Evolutionary conservation across 805 yeast genomes (phyloP).

Genomic region (Ogataea pignaliae): DNA sequence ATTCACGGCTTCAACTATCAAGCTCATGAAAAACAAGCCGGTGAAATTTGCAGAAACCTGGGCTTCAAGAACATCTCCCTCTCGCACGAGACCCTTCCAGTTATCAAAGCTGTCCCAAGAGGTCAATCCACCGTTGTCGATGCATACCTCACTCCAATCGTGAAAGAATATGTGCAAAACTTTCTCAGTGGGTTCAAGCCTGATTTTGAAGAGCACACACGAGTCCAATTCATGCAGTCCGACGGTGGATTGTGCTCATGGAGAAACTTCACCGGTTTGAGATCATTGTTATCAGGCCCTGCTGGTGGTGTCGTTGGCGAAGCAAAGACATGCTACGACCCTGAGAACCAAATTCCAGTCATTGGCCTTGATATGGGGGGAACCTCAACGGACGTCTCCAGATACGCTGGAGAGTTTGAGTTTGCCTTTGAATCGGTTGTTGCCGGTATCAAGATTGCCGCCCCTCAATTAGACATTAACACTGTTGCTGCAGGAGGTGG

Average conservation of each 20-base stretch:
- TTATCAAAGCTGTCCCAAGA: conserved; percentile 35
- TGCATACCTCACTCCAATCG: conserved; percentile 41
- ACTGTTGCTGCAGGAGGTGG: conserved; percentile 45
- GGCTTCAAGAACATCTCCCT: conserved; percentile 47
- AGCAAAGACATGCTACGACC: conserved; percentile 48
- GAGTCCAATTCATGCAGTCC: conserved; percentile 53
- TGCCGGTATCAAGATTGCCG: conserved; percentile 32
- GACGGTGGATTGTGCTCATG: conserved; percentile 55
- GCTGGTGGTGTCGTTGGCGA: conserved; percentile 62
- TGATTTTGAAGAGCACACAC: conserved; percentile 29
- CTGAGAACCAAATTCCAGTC: conserved; percentile 18
- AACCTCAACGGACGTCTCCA: conserved; percentile 34
- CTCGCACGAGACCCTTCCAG: conserved; percentile 34
- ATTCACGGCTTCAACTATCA: conserved; percentile 34
- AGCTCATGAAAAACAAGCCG: conserved; percentile 29
- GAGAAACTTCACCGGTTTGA: conserved; percentile 48
- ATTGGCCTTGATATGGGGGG: conserved; percentile 37
- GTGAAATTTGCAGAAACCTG: conserved; percentile 30
- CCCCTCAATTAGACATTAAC: conserved; percentile 31
- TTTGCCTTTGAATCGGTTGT: conserved; percentile 29
- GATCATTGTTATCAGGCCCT: conserved; percentile 53
- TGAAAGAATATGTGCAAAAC: conserved; percentile 35
- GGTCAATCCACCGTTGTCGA: conserved; percentile 40
- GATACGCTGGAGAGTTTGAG: conserved; percentile 28
- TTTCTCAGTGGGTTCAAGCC: conserved; percentile 30